These are phyloP conservation scores for Suaeda aralocaspica DNA, from an alignment of 148 eudicot genomes.

Conservation along the genomic window DNA sequence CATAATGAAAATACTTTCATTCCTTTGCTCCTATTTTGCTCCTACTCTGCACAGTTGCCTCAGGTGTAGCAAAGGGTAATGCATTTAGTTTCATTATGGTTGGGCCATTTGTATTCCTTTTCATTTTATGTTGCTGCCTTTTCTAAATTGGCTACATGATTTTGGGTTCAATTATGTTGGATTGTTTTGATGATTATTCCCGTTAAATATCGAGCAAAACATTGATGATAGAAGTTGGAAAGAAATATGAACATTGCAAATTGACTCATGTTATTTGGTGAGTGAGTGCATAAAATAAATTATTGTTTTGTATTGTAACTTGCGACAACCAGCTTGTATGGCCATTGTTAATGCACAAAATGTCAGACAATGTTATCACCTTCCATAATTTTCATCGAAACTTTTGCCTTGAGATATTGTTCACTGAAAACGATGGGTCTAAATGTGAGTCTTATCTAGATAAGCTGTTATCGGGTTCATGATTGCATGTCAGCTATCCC, in stretches of 20 bases:
- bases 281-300: no score
- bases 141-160: neutral
- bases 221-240: neutral
- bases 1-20: neutral
- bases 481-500: no score
- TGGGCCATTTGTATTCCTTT: neutral
- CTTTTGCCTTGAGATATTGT: no score
- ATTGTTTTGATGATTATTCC: neutral
- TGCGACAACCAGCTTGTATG: no score
- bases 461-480: no score
- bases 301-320: no score
- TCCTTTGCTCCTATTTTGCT: neutral
- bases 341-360: no score
- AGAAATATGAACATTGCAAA: neutral
- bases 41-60: conserved; percentile 74
- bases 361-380: no score
- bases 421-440: no score
- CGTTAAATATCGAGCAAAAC: neutral
- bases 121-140: neutral
- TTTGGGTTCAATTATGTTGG: neutral
- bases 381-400: no score
- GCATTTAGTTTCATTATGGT: neutral
- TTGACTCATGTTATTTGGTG: neutral
- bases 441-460: no score
- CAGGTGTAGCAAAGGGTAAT: conserved; percentile 95